Evolutionary conservation across 371 early-diverging fungal genomes (phyloP), one percentile per base, ranked within the genome.

Genomic region (Smittium mucronatum): DNA sequence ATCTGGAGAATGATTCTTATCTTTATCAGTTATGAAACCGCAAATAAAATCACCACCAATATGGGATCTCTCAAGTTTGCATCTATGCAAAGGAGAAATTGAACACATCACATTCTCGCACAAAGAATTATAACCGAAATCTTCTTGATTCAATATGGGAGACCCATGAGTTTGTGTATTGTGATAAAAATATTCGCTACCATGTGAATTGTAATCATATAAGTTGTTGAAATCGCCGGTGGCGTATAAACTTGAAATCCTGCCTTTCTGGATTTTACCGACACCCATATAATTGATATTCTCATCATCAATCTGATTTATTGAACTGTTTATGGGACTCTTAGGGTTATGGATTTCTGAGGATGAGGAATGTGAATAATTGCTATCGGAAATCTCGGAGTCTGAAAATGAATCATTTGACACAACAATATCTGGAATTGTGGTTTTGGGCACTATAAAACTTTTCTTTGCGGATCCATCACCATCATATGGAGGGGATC

Each of bases 1-100:
- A 17, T 31, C n/a, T 31, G n/a, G 25, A 15, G 30, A n/a, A 15
- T 65, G n/a, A 31, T 2, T 2, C 1, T 25, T 34, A 28, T 21
- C 30, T 2, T 32, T 34, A 17, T n/a, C 32, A 30, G 28, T 63
- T 26, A 63, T 32, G 34, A 65, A 65, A 5, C 32, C 65, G 8
- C 34, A n/a, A 21, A 65, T 34, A 33, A 31, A 65, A 34, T 33
- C 65, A n/a, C 34, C 34, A 25, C 32, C 36, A 28, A 32, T 33
- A 32, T 15, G 5, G 2, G n/a, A n/a, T 25, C 34, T 36, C 34
- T 32, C 65, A 31, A 65, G 36, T 11, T 33, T 33, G 34, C 34
- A 65, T 34, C 34, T 28, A 34, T 65, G 65, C 21, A 65, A 33
- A 8, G 65, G 65, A n/a, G 65, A 65, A 15, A 65, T n/a, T 25